Conservation (phyloP, 148 eudicot species). For the Gaultheria prostrata region DNA sequence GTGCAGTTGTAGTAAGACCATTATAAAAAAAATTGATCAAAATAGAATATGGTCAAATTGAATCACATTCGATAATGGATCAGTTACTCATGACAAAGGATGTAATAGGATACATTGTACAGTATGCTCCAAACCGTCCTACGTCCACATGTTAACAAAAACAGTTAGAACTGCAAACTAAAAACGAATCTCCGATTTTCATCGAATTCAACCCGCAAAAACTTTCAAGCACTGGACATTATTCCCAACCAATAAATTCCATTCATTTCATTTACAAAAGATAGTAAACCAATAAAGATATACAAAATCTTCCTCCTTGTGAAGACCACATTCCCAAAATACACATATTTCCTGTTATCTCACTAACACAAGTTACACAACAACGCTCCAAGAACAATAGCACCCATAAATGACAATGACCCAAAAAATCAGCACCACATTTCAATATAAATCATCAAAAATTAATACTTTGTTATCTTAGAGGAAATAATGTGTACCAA, state of each 20-base stretch:
- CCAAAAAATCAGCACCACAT: neutral
- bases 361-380: neutral
- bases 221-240: neutral
- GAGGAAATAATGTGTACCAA: slow-evolving; percentile 7
- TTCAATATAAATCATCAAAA: neutral
- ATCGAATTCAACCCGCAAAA: neutral
- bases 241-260: neutral
- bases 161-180: neutral
- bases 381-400: neutral
- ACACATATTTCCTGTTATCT: neutral
- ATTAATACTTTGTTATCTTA: neutral
- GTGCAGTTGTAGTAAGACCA: too few relatives aligned
- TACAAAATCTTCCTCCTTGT: neutral
- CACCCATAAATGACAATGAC: neutral
- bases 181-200: neutral
- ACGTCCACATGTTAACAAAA: neutral
- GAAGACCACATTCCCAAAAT: neutral
- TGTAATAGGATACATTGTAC: too few relatives aligned
- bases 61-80: too few relatives aligned
- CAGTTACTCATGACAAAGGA: too few relatives aligned
- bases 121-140: too few relatives aligned
- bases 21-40: too few relatives aligned
- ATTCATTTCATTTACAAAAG: neutral
- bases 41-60: too few relatives aligned
- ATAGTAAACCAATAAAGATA: neutral